phyloP scores from a whole-genome alignment of 148 eudicot species.

The Rhododendron griersonianum region DNA sequence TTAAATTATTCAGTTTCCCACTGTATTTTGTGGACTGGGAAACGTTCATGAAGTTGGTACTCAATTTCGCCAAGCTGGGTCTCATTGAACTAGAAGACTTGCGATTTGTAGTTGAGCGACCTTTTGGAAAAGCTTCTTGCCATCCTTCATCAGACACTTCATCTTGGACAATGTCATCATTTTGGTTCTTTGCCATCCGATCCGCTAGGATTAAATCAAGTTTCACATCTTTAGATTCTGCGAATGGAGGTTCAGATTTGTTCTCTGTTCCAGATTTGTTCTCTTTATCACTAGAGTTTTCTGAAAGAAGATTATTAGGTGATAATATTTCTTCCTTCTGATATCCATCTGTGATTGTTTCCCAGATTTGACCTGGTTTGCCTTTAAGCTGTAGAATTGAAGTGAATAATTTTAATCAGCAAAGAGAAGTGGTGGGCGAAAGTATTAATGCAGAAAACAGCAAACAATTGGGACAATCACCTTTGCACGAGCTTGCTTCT shows the following conservation, averaged over 20 bases:
- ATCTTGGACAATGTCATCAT: slow-evolving; percentile 35
- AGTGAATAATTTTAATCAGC: slow-evolving; percentile 8
- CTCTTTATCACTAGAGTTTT: slow-evolving; percentile 65
- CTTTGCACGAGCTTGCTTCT: slow-evolving; percentile 95
- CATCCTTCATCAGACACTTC: slow-evolving; percentile 86
- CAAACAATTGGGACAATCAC: slow-evolving; percentile 22
- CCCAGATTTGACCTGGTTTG: slow-evolving; percentile 52
- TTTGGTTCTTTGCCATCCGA: slow-evolving; percentile 22
- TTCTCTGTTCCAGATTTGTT: slow-evolving; percentile 35
- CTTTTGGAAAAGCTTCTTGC: slow-evolving; percentile 92
- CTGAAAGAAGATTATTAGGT: slow-evolving; percentile 27
- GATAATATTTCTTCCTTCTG: slow-evolving; percentile 46
- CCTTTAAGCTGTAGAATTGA: slow-evolving; percentile 53
- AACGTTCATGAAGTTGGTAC: slow-evolving; percentile 54
- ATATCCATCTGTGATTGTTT: slow-evolving; percentile 36
- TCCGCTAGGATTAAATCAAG: slow-evolving; percentile 23
- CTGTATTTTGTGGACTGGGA: slow-evolving; percentile 47
- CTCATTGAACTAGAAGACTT: slow-evolving; percentile 59
- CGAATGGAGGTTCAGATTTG: slow-evolving; percentile 31
- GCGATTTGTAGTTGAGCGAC: slow-evolving; percentile 59
- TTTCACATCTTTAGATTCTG: slow-evolving; percentile 39
- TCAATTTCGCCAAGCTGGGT: slow-evolving; percentile 73
- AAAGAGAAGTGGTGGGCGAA: background rate
- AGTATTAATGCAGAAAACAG: slow-evolving; percentile 3
- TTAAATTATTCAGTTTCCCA: slow-evolving; percentile 45